Evolutionary conservation across 2,329 filamentous ascomycete species (phyloP), one percentile per base, ranked within the genome.

Genomic region (Fusarium paranaense): DNA sequence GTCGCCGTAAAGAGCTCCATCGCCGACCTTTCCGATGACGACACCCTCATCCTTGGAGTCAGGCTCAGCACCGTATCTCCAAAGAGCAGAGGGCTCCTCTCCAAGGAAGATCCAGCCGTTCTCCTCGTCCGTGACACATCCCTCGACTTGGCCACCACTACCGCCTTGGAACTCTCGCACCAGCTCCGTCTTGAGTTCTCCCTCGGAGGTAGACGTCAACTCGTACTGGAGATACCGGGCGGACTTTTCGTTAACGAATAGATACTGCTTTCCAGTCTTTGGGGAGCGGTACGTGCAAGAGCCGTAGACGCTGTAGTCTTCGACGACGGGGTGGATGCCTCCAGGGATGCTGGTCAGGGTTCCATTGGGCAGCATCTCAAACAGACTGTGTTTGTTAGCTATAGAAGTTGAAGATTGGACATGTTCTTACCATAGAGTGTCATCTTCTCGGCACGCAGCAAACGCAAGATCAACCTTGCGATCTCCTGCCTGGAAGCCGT

Each of bases 161-260:
- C 87, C 87, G 1, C 83, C 87, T 2, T 81, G 84, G 60, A 89
- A 89, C 40, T 85, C 83, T n/a, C 87, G 83, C 2, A 89, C 86
- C 1, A 90, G 83, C 0, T 79, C 82, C 0, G 86, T 87, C 35
- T 84, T 76, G 1, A 89, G 82, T 1, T 83, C 82, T 7, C 84
- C 83, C 33, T 86, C 79, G 4, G 79, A 35, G 6, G 81, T 81
- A 0, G 85, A 80, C 0, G 84, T 83, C 2, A 89, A 79, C 66
- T 88, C 86, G 67, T 86, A 89, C 73, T 89, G 87, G 0, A 89
- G 84, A 70, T 89, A 89, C n/a, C 85, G 80, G 1, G 87, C 85
- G 0, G 86, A 83, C 71, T 89, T 89, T 60, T 86, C 85, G 72
- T 89, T 89, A 69, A 89, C 87, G 61, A 89, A 89, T 25, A 89